Evolutionary conservation across 2,329 filamentous ascomycete species (phyloP).

Genomic region (Penicillium sp.): DNA sequence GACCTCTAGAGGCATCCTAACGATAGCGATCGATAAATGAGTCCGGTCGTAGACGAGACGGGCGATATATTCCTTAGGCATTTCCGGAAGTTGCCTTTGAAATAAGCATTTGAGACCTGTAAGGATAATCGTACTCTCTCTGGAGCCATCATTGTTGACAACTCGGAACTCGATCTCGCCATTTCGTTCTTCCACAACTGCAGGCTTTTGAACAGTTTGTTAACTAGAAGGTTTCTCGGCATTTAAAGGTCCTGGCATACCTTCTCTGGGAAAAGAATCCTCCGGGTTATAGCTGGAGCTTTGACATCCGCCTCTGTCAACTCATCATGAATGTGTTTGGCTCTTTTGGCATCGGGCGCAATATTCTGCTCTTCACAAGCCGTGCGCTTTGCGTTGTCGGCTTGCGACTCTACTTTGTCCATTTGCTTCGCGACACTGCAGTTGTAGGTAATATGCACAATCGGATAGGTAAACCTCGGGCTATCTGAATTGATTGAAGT

Average conservation of each 20-base stretch:
- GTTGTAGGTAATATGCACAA: neutral
- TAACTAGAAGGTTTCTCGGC: slow-evolving; percentile 22
- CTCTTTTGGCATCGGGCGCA: neutral
- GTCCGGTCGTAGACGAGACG: slow-evolving; percentile 95
- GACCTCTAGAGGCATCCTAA: slow-evolving; percentile 92
- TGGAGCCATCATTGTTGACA: slow-evolving; percentile 89
- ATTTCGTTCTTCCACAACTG: slow-evolving; percentile 86
- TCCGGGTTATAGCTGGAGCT: slow-evolving; percentile 45
- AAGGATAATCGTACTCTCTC: slow-evolving; percentile 86
- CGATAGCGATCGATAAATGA: slow-evolving; percentile 92
- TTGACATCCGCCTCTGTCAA: neutral
- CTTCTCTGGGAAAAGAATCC: slow-evolving; percentile 86
- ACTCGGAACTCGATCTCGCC: slow-evolving; percentile 96
- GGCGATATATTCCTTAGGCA: slow-evolving; percentile 99
- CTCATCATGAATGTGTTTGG: neutral
- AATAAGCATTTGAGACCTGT: slow-evolving; percentile 97
- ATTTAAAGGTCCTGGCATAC: slow-evolving; percentile 42
- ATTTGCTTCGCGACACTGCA: neutral
- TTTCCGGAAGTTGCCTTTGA: slow-evolving; percentile 96
- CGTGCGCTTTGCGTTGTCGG: neutral
- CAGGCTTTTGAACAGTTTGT: slow-evolving; percentile 55
- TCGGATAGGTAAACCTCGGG: neutral
- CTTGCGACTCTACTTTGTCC: neutral
- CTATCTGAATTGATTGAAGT: no score
- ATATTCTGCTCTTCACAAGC: neutral